Base-by-base conservation (phyloP, 2,329 filamentous ascomycete genomes). In the Rutstroemia sp. region DNA sequence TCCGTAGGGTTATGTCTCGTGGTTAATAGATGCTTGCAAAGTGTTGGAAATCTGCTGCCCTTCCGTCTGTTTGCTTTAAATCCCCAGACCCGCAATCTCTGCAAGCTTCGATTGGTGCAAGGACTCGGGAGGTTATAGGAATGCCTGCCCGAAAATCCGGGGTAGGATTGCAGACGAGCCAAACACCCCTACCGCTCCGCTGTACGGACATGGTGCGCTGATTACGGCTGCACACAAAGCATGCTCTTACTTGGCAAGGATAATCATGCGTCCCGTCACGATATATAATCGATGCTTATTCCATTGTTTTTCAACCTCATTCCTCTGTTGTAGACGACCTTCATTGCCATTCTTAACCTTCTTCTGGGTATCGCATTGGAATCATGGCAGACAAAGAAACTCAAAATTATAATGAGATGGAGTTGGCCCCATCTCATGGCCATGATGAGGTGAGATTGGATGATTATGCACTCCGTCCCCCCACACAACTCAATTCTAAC, bases 381-480 rank as follows among this genome's bases (percentile, higher is more conserved):
- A 34, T 19, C 30, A 53, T 53, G 51, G 51, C 27, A 44, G 42
- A 47, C 19, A 53, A 53, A 39, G 25, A 14, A 48, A 27, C 17
- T 14, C 5, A n/a, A 30, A 14, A 53, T 16, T 47, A 48, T 8
- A 34, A 38, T 10, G 42, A 53, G 19, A 14, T 37, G 4, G 51
- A 53, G 51, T 8, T 53, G 5, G 16, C 42, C 2, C 30, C 34
- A 7, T 12, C 39, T 51, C 54, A 25, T 16, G 37, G 48, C 23
- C n/a, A 46, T 7, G 58, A 64, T 48, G 58, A 60, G 34, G 58
- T 58, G 56, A 30, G 51, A 27, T 50, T 27, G 14, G 16, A 2
- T 12, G 25, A n/a, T 7, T 38, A 3, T 23, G 45, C 9, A 30
- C 23, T 9, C 17, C 6, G 10, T 16, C 9, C 7, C 6, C 19